These are phyloP conservation scores for Rutstroemia sp. DNA, from an alignment of 2,329 filamentous ascomycete species.

Conservation along the genomic window DNA sequence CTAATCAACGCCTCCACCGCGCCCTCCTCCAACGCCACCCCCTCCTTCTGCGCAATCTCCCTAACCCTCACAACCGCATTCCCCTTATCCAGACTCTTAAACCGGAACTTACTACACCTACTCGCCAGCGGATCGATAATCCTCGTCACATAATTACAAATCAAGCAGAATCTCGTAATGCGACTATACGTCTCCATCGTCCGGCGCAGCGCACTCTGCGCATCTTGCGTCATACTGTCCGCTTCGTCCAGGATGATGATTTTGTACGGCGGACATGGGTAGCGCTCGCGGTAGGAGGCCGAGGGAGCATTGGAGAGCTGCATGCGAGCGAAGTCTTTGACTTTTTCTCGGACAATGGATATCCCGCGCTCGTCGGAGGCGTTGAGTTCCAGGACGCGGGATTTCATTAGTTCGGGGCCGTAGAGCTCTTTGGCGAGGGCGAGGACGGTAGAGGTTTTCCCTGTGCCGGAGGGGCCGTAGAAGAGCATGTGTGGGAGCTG, in stretches of 20 bases:
- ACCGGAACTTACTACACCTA: conserved; percentile 93
- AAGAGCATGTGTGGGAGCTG: conserved; percentile 98
- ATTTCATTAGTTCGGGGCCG: conserved; percentile 86
- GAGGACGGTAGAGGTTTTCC: conserved; percentile 96
- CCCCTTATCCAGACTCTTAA: conserved; percentile 87
- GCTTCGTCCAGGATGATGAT: conserved; percentile 98
- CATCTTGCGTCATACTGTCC: conserved; percentile 98
- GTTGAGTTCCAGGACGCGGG: conserved; percentile 96
- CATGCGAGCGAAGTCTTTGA: conserved; percentile 96
- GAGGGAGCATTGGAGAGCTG: conserved; percentile 71
- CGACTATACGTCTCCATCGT: conserved; percentile 98
- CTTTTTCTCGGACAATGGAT: conserved; percentile 91
- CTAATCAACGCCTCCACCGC: conserved; percentile 77
- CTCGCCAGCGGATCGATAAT: conserved; percentile 95
- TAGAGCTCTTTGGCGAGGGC: conserved; percentile 96
- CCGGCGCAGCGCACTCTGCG: conserved; percentile 81
- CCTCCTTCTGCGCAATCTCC: conserved; percentile 75
- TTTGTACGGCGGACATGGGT: conserved; percentile 96
- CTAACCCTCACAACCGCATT: conserved; percentile 74
- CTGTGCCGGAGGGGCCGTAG: conserved; percentile 94
- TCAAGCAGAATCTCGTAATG: conserved; percentile 93
- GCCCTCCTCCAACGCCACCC: conserved; percentile 67
- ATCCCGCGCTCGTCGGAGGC: conserved; percentile 98
- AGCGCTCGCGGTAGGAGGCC: conserved; percentile 58
- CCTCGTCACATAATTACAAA: conserved; percentile 97